Percentiles rank a stretch among this genome's conserved stretches.
These are phyloP conservation scores for Nannizziopsis barbatae DNA, from an alignment of 2,329 filamentous ascomycete species.

Conservation along the genomic window DNA sequence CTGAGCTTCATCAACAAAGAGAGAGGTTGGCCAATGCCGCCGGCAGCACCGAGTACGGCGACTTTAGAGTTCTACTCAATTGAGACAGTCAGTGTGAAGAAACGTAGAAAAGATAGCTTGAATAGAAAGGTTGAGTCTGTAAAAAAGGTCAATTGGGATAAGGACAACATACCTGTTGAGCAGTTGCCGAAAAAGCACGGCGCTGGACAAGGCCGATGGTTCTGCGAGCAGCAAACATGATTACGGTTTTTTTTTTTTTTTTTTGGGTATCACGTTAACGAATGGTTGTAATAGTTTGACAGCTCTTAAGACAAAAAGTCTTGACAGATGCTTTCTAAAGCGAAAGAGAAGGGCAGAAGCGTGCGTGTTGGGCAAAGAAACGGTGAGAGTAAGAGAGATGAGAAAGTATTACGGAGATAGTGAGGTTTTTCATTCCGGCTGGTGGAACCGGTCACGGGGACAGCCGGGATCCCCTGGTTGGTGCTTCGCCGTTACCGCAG, in stretches of 20 bases:
- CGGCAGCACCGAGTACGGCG: slow-evolving; percentile 87
- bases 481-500: too few species aligned
- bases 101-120: not conserved
- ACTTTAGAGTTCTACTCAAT: slow-evolving; percentile 81
- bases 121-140: not conserved
- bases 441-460: not conserved
- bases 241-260: too few species aligned
- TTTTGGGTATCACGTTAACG: slow-evolving; percentile 10
- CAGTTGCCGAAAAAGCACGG: slow-evolving; percentile 70
- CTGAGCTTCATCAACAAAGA: slow-evolving; percentile 98
- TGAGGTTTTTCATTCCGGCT: slow-evolving; percentile 8
- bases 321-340: slow-evolving; percentile 8
- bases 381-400: slow-evolving; percentile 14
- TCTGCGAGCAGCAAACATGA: slow-evolving; percentile 62
- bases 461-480: not conserved
- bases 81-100: not conserved
- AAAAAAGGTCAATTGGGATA: slow-evolving; percentile 7
- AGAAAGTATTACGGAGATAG: slow-evolving; percentile 1
- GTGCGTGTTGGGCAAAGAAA: slow-evolving; percentile 17
- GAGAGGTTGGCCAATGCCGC: slow-evolving; percentile 96
- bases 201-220: slow-evolving; percentile 51
- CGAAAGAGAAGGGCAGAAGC: slow-evolving; percentile 11
- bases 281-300: not conserved
- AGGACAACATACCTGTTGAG: slow-evolving; percentile 53
- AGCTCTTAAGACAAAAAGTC: not conserved